Evolutionary conservation across 179 eudicot species (phyloP).

Genomic region (Carnegiea gigantea): DNA sequence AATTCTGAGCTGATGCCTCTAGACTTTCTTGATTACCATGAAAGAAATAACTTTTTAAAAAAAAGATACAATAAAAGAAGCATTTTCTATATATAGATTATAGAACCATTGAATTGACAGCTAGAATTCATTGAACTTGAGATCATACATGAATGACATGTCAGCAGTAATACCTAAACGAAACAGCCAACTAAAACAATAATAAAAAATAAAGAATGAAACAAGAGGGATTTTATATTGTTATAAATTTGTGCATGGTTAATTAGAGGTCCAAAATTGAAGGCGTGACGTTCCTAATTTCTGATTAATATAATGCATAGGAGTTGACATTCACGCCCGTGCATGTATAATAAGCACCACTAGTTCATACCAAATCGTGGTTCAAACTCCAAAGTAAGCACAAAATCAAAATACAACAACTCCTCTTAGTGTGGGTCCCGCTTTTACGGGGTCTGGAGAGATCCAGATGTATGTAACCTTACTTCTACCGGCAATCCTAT

Average conservation of each 20-base stretch:
- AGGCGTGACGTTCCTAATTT: neutral
- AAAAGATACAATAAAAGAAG: no score
- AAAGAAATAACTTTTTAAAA: no score
- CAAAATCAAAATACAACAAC: no score
- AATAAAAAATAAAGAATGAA: neutral
- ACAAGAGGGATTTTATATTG: neutral
- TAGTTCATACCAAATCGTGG: neutral
- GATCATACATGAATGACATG: neutral
- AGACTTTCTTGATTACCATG: no score
- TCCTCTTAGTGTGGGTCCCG: no score
- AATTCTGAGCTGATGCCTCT: no score
- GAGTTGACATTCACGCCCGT: neutral
- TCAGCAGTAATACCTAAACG: conserved; percentile 3
- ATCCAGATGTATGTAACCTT: no score
- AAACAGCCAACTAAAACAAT: conserved; percentile 2
- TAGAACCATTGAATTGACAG: neutral
- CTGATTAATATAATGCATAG: neutral
- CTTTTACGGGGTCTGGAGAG: no score
- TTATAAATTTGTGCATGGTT: neutral
- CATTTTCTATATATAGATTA: no score
- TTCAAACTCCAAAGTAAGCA: neutral
- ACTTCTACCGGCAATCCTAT: no score
- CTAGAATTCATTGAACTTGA: neutral
- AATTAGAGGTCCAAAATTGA: neutral
- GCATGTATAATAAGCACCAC: neutral